A percentile compares a stretch with the other conserved stretches of the same genome.
Evolutionary conservation across 164 flowering plant genomes (phyloP).

Genomic region (Chimonanthus salicifolius): DNA sequence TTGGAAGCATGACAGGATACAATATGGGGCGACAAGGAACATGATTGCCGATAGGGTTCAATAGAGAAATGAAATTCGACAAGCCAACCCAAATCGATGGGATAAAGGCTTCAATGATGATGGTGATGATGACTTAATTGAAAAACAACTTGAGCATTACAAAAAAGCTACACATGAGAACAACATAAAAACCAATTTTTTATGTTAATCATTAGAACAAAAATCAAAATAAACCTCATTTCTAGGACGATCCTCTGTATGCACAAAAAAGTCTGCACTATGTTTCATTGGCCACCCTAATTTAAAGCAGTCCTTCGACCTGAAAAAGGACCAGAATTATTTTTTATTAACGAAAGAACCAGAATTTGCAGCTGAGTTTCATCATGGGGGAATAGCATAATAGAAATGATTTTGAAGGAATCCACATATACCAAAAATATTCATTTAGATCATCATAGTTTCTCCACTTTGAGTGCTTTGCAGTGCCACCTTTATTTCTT

Average conservation of each 20-base stretch:
- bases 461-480: slow-evolving; percentile 94
- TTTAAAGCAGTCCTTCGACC: slow-evolving; percentile 71
- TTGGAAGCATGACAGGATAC: no score
- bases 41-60: no score
- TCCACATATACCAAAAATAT: slow-evolving; percentile 73
- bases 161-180: background rate
- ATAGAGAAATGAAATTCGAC: no score
- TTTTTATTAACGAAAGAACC: no score
- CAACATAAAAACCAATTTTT: background rate
- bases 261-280: slow-evolving; percentile 72
- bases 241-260: slow-evolving; percentile 35
- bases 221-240: slow-evolving; percentile 19
- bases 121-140: no score
- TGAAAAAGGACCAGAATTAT: slow-evolving; percentile 14
- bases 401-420: background rate
- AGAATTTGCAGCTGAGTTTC: background rate
- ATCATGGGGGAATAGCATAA: background rate
- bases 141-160: background rate
- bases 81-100: no score
- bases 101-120: no score
- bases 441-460: slow-evolving; percentile 98
- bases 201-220: slow-evolving; percentile 1
- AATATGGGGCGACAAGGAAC: no score
- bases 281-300: slow-evolving; percentile 81
- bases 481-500: slow-evolving; percentile 81